These are phyloP conservation scores for Herpotrichia juniperi DNA, from an alignment of 2,329 filamentous ascomycete genomes.

Conservation along the genomic window DNA sequence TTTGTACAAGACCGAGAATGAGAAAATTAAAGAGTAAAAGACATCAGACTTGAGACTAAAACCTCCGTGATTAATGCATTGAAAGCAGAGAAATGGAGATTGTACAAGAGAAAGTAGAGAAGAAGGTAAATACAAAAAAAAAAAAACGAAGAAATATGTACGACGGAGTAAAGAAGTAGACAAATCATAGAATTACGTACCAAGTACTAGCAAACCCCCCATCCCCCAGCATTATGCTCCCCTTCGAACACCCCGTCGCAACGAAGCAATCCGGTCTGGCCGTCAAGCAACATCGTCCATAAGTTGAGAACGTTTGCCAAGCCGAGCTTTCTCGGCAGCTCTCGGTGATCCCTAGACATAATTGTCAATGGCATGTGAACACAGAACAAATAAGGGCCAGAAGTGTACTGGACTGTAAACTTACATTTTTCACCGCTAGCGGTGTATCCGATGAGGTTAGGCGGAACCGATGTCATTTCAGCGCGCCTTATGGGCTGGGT, in stretches of 20 bases:
- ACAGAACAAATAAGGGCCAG: neutral
- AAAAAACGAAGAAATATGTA: neutral
- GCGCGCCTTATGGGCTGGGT: neutral
- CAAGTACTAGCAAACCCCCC: slow-evolving; percentile 5
- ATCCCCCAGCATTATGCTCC: slow-evolving; percentile 7
- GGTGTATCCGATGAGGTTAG: slow-evolving; percentile 2
- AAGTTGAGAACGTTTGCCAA: slow-evolving; percentile 3
- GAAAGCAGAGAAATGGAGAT: too few relatives aligned
- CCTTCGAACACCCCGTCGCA: slow-evolving; percentile 3
- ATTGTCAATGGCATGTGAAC: neutral
- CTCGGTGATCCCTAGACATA: neutral
- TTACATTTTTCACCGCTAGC: neutral
- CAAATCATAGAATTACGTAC: neutral
- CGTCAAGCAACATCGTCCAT: slow-evolving; percentile 7
- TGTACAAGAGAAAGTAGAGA: neutral
- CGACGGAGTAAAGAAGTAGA: neutral
- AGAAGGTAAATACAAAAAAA: neutral
- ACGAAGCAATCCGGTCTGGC: slow-evolving; percentile 4
- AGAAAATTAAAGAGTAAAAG: too few relatives aligned
- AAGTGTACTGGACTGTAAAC: neutral
- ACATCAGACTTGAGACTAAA: too few relatives aligned
- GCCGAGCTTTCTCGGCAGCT: slow-evolving; percentile 6
- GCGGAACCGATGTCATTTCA: neutral
- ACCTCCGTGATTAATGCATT: too few relatives aligned
- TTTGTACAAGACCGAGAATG: too few relatives aligned